Base-by-base conservation (phyloP, 2,329 filamentous ascomycete genomes). In the Pleurostoma richardsiae region DNA sequence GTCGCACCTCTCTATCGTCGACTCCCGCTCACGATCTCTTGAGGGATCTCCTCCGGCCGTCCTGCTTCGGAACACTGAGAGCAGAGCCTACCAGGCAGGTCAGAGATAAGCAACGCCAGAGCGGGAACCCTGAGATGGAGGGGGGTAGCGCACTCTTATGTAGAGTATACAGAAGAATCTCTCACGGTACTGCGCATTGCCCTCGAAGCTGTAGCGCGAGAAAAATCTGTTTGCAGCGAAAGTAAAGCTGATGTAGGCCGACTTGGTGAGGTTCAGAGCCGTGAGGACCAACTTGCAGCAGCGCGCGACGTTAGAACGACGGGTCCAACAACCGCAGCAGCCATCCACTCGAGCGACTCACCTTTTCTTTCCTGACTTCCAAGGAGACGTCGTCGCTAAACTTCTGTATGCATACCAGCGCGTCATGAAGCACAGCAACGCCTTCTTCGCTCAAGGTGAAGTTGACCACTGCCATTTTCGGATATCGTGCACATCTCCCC, bases 381-480 rank as follows among this genome's bases (percentile, higher is more conserved):
- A 92, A 73, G 29, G 82, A 86, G 26, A 92, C 86, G 41, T 85
- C 80, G 56, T 92, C 88, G 62, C 84, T 87, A 69, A 92, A 91
- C 64, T 89, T 90, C 59, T 80, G 79, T 29, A 92, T 74, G 62
- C 88, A 92, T 27, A 82, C 73, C 47, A 92, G 76, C 28, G 83
- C 77, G 63, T 91, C 88, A 56, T 89, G 85, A 40, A 92, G 72
- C 42, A 79, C 80, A 5, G 75, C 73, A 40, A 89, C 81, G 30
- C 84, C 84, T 55, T 90, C 86, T 47, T 88, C 86, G 56, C 77
- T 86, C 45, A 92, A 71, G 0, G 85, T 86, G 60, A 91, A 90
- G 50, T 76, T 83, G 48, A 91, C 66, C n/a, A 85, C 68, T 5
- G 79, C 70, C 82, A 85, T 52, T 45, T 19, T 19, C 19, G 19